Percentiles rank a stretch among this genome's conserved stretches.
Evolutionary conservation across 257 asterid genomes (phyloP).

Genomic region (Mentha longifolia): DNA sequence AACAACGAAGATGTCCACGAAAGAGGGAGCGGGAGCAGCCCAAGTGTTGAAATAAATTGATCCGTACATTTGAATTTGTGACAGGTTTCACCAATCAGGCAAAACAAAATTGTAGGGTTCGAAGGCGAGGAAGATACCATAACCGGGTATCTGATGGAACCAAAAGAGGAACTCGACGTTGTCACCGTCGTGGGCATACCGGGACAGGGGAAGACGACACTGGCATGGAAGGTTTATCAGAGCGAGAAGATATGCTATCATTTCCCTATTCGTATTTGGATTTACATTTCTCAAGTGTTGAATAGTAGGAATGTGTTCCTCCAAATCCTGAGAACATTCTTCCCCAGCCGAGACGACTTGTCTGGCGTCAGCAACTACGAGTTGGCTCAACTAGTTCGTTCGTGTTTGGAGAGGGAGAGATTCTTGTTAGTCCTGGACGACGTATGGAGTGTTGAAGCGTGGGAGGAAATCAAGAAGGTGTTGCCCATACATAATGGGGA

Average conservation of each 20-base stretch:
- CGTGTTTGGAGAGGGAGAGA: neutral
- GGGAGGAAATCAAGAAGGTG: neutral
- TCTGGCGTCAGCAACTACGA: no score
- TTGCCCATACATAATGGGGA: neutral
- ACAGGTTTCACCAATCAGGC: no score
- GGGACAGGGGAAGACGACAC: slow-evolving; percentile 46
- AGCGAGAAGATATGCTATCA: no score
- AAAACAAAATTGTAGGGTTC: slow-evolving; percentile 23
- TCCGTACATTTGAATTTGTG: no score
- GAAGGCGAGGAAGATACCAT: slow-evolving; percentile 14
- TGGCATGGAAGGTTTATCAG: slow-evolving; percentile 35
- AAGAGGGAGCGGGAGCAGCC: no score
- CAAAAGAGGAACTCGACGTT: slow-evolving; percentile 22
- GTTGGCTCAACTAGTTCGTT: neutral
- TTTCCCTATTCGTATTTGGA: slow-evolving; percentile 32
- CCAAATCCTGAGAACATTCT: neutral
- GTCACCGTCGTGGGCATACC: slow-evolving; percentile 41
- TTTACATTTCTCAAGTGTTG: slow-evolving; percentile 25
- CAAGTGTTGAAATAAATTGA: no score
- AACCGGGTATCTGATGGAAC: neutral
- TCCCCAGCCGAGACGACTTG: neutral
- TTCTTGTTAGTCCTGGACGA: neutral
- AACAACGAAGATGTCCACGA: no score
- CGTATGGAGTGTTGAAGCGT: neutral
- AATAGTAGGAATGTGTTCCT: neutral